These are phyloP conservation scores for Athelia sp. DNA, from an alignment of 1,284 basidiomycete genomes.

Conservation along the genomic window DNA sequence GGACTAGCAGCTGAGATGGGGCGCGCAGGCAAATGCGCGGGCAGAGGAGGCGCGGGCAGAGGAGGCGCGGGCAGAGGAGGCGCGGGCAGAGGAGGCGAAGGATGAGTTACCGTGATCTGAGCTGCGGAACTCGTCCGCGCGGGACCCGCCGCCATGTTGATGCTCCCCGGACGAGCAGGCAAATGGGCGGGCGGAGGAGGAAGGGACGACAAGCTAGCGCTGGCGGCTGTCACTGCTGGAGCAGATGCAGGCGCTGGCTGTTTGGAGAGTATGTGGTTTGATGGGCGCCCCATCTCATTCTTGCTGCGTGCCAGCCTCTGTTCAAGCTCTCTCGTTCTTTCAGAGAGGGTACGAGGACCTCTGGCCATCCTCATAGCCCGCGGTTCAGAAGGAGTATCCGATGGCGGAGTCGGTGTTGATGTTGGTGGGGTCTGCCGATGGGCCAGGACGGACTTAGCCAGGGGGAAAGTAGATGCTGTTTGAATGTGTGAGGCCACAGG, in stretches of 20 bases:
- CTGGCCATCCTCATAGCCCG: slow-evolving; percentile 34
- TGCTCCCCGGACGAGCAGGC: too few relatives aligned
- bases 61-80: too few relatives aligned
- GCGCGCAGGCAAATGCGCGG: too few relatives aligned
- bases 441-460: neutral
- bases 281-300: slow-evolving; percentile 23
- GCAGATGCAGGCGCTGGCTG: slow-evolving; percentile 4
- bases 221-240: neutral
- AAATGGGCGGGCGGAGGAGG: too few relatives aligned
- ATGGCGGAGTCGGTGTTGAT: neutral
- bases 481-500: neutral
- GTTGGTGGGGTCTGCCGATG: neutral
- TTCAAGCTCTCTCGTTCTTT: slow-evolving; percentile 37
- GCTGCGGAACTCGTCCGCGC: too few relatives aligned
- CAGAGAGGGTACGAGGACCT: slow-evolving; percentile 25
- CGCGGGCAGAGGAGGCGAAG: too few relatives aligned
- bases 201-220: too few relatives aligned
- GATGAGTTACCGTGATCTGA: too few relatives aligned
- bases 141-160: too few relatives aligned
- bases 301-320: slow-evolving; percentile 33
- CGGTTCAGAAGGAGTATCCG: slow-evolving; percentile 23
- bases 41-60: too few relatives aligned
- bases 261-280: slow-evolving; percentile 6
- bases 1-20: too few relatives aligned
- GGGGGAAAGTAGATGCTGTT: neutral